Evolutionary conservation across 345 rosid genomes (phyloP), one percentile per base, ranked within the genome.

Genomic region (Eucalyptus lansdowneana): DNA sequence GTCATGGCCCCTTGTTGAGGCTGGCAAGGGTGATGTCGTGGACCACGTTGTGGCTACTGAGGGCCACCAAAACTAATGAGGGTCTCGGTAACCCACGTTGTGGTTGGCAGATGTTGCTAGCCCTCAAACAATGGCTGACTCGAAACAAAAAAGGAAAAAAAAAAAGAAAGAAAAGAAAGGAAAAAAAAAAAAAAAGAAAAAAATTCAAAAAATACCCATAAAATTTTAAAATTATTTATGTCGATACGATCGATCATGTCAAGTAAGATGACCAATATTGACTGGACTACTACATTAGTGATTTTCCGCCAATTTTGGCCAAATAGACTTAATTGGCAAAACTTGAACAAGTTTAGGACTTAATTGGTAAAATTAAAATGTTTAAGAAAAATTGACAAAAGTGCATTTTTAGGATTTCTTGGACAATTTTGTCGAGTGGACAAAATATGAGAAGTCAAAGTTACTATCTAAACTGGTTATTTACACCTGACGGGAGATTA

Each of bases 171-270:
- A 7, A 53, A 50, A 6, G 0, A 2, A 7, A 53, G 42, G 3
- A 17, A 17, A 21, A 2, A 53, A 49, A 51, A 51, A 51, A 1
- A 15, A 7, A 53, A 50, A 6, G 0, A 2, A 7, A 53, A 56
- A 4, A 56, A 56, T 4, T 9, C 2, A 2, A 56, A 24, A 56
- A 56, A 24, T 9, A 24, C 6, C 62, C 62, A 56, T 25, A 56
- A 24, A 24, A 0, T 56, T 22, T 1, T 56, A 24, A 56, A 56
- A 56, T 56, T 56, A 25, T 56, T 11, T 22, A 24, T 1, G 5
- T 56, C n/a, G n/a, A n/a, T 0, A 10, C 2, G 6, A 25, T 2
- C 2, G 0, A 3, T 24, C 4, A 4, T 56, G 62, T 3, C 21
- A 24, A 9, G 6, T 56, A 56, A 25, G 29, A 56, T 25, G 29